Evolutionary conservation across 768 basidiomycete species (phyloP).

Genomic region (Tylopilus sp.): DNA sequence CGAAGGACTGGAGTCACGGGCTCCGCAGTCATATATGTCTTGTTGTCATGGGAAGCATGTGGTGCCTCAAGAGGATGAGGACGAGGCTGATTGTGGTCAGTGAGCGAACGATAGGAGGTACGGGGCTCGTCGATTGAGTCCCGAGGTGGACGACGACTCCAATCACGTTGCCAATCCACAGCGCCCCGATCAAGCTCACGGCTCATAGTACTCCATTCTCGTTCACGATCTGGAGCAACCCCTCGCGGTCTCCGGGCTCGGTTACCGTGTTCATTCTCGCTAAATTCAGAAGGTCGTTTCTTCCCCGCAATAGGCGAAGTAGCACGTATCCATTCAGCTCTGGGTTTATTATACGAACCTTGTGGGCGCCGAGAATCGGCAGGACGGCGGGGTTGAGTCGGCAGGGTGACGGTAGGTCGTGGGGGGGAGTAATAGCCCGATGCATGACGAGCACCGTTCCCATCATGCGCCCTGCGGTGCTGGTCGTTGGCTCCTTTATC

Average conservation of each 20-base stretch:
- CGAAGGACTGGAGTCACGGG: not conserved
- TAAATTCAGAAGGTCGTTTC: slow-evolving; percentile 22
- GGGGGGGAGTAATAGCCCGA: slow-evolving; percentile 14
- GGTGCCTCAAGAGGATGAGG: slow-evolving; percentile 6
- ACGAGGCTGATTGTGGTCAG: slow-evolving; percentile 4
- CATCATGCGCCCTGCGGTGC: slow-evolving; percentile 2
- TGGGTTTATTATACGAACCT: slow-evolving; percentile 6
- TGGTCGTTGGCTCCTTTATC: slow-evolving; percentile 11
- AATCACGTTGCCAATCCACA: too few relatives aligned
- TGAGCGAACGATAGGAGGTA: slow-evolving; percentile 1
- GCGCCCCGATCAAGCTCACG: too few relatives aligned
- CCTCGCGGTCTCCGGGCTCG: slow-evolving; percentile 24
- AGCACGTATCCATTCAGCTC: slow-evolving; percentile 17
- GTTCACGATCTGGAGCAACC: slow-evolving; percentile 10
- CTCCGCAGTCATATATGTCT: not conserved
- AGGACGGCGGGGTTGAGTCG: slow-evolving; percentile 1
- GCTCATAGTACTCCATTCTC: not conserved
- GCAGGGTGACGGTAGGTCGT: slow-evolving; percentile 1
- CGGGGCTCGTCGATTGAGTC: slow-evolving; percentile 16
- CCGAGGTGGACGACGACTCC: slow-evolving; percentile 3
- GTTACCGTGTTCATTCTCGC: slow-evolving; percentile 18
- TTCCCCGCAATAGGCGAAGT: slow-evolving; percentile 13
- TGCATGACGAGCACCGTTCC: not conserved
- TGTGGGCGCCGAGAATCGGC: slow-evolving; percentile 8
- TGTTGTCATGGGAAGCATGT: slow-evolving; percentile 9